Evolutionary conservation across 1,139 yeast genomes (phyloP), one percentile per base, ranked within the genome.

Genomic region (Ogataea hybrid): DNA sequence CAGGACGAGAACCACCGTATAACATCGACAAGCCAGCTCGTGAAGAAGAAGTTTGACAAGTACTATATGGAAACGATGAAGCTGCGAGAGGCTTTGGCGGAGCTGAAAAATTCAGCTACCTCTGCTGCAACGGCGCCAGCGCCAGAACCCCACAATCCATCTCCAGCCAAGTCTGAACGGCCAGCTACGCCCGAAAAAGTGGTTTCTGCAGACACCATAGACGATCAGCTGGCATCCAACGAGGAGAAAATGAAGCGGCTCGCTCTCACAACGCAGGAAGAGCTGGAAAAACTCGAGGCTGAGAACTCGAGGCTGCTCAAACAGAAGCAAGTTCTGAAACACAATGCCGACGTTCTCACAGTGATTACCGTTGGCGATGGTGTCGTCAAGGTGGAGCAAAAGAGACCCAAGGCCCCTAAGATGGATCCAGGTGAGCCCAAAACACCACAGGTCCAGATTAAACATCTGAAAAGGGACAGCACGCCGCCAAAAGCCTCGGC

Each of bases 31-130:
- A 38, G 47, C 5, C 49, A 47, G 31, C 32, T 39, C n/a, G 47
- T 50, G 23, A 49, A 47, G 37, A 10, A 27, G 20, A 56, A 51
- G 36, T 45, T 49, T 28, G 51, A 40, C 33, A 35, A 38, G 18
- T 56, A 50, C 23, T 46, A 48, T 25, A 17, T 35, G 14, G 52
- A 48, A 42, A 51, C 50, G 12, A 39, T 36, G 25, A n/a, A 25
- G 9, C 36, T 48, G 30, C 45, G 41, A 27, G 30, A 34, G 14
- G 32, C 43, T 31, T 35, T 41, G 28, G 35, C 18, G 25, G 25
- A 22, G 8, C 34, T 36, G 35, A 29, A 29, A 31, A 31, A 18
- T 2, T 18, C 20, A 18, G 20, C 20, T 2, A 6, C 7, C 20
- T 18, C 20, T 18, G 20, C 20, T 9, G 33, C 28, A 10, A 25